Evolutionary conservation across 306 rosid species (phyloP), one percentile per base, ranked within the genome.

Genomic region (Canavalia gladiata): DNA sequence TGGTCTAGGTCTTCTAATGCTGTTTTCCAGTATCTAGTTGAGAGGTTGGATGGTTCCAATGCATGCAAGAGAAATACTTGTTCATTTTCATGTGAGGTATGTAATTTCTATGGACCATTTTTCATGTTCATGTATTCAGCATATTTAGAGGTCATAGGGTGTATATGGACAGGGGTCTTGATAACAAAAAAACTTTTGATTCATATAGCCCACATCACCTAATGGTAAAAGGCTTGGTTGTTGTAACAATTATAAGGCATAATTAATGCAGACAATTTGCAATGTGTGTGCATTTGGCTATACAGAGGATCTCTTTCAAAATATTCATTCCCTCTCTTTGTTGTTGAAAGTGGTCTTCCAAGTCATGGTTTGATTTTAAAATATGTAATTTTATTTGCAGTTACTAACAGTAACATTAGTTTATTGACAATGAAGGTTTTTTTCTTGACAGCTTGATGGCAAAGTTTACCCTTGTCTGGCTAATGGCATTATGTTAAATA

Each of bases 371-470:
- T 60, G 37, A 42, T 33, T 70, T 47, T 72, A 65, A 69, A 57
- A 58, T 70, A 0, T 13, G 45, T 35, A 30, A 11, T 33, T 63
- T 12, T 56, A 45, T 43, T 46, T 68, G 43, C 56, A 13, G 68
- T 46, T 51, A 25, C n/a, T 18, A 13, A 66, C 29, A 75, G 29
- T 43, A 31, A 56, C 60, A 68, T 45, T 37, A n/a, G 74, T 43
- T 31, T 52, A 51, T 35, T 34, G 28, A 60, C 34, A 37, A 47
- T 37, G 43, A 46, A 0, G 25, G 39, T 46, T 29, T 69, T 69
- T 69, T 47, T 18, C 50, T 77, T 55, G 37, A 83, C 92, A 88
- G 96, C 82, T 91, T 86, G 92, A 91, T 89, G 87, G 82, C 10
- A 79, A 79, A 76, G 80, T 28, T 73, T 39, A 85, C 81, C 81